Evolutionary conservation across 1,284 basidiomycete species (phyloP), one percentile per base, ranked within the genome.

Genomic region (Waitea zeae): DNA sequence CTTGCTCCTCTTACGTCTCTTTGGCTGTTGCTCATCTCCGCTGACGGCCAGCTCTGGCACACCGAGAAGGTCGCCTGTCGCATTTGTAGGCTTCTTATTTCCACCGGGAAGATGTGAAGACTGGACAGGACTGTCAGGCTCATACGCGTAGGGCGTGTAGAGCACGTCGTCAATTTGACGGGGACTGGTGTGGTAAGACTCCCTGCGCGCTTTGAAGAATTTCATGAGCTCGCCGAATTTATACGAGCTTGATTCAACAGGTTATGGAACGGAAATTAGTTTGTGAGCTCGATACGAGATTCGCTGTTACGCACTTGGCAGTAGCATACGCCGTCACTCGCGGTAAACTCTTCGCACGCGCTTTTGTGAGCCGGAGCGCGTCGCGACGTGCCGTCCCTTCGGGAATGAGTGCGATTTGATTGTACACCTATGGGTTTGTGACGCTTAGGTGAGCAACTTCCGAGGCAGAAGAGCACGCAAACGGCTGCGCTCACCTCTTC

Each of bases 301-400:
- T 12, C n/a, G 17, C 12, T 11, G 7, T 9, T 3, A 56, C 69
- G 45, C 53, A 90, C 84, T 73, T 79, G 26, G 90, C 87, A 12
- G 90, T 96, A 37, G 88, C 87, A 56, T 95, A 96, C 2, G 90
- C 90, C 3, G 90, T 95, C 13, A 93, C 90, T 44, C 92, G 62
- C n/a, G 92, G 89, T 20, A 96, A 54, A 29, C 81, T 87, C 45
- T 90, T 89, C 22, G 90, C 89, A 49, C 92, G 92, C 54, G 83
- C 87, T 57, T 93, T 92, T 0, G 90, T 96, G 41, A 96, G 56
- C 39, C 70, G 73, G 39, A 88, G 58, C 1, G 92, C 92, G 63
- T 96, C 90, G 40, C 88, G 67, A 32, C 89, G 70, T 20, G 92
- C 92, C 26, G 87, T 89, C 2, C 92, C 92, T 32, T 89, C 88